Base-by-base conservation (phyloP, 352 stramenopile genomes). In the Phytopythium cucurbitacearum region DNA sequence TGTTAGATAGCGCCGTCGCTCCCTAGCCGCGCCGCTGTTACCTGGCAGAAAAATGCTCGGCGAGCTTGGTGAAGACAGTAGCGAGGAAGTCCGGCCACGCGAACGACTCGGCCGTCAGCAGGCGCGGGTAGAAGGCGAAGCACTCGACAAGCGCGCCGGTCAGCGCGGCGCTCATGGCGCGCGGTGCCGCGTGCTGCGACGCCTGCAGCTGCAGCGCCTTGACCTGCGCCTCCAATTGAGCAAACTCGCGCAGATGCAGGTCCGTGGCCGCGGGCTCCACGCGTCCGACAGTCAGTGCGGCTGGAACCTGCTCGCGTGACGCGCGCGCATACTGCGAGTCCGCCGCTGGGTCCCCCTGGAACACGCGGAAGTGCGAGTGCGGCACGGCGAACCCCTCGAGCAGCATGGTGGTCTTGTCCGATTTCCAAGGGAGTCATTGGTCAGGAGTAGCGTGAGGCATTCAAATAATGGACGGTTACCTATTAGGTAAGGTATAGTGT, bases 71-170 rank as follows among this genome's bases (percentile, higher is more conserved):
- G 41, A 71, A 78, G 7, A 83, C 71, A 3, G 66, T 69, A 11
- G 73, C 60, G 0, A 87, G 64, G 53, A 87, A 87, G 60, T 87
- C 76, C 37, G 76, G 76, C 71, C 71, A 87, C n/a, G 62, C 50
- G 62, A 82, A 80, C 11, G 76, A 73, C 52, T 87, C 76, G 13
- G 67, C 59, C 5, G 76, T 83, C 46, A 84, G 71, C 7, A 87
- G 64, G 15, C 72, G 55, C 32, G 64, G 40, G 56, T 83, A 84
- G 56, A 82, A 87, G 48, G 64, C 41, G 36, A 87, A 68, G 54
- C 71, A 76, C 55, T 86, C 75, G 35, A 57, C 63, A 16, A 84
- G 44, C 37, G 65, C 41, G 0, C 62, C 73, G 1, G 64, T 60
- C 11, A 78, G 45, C 6, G 57, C 62, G 32, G 37, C 28, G 1